Percentiles rank a stretch among this genome's conserved stretches.
These are phyloP conservation scores for Acacia crassicarpa DNA, from an alignment of 306 rosid genomes.

Conservation along the genomic window DNA sequence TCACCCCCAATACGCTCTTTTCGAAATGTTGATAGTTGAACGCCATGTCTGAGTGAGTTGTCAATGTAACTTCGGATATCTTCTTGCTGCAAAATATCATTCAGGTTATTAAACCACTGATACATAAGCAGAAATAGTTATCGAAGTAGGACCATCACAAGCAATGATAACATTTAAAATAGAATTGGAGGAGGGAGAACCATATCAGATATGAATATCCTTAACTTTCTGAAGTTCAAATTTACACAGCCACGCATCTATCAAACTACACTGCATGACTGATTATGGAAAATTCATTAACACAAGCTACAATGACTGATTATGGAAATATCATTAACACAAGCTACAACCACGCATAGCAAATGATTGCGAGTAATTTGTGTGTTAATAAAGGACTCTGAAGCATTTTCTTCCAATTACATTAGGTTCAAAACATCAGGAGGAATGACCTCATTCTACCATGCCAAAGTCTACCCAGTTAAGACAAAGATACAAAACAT, in stretches of 20 bases:
- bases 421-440: constrained; percentile 21
- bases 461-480: constrained; percentile 21
- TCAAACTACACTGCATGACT: not conserved
- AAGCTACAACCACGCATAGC: not conserved
- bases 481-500: constrained; percentile 18
- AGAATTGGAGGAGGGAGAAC: not conserved
- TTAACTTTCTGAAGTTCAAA: not conserved
- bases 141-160: constrained; percentile 20
- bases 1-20: constrained; percentile 99
- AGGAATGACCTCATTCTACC: constrained; percentile 19
- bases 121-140: constrained; percentile 22
- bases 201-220: constrained; percentile 2
- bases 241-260: not conserved
- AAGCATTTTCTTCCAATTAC: constrained; percentile 21
- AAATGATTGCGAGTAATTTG: constrained; percentile 1
- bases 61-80: constrained; percentile 89
- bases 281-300: not conserved
- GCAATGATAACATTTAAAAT: constrained; percentile 8
- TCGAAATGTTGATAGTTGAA: constrained; percentile 82
- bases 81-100: constrained; percentile 86
- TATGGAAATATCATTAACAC: not conserved
- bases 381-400: constrained; percentile 6
- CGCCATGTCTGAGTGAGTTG: constrained; percentile 85
- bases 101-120: constrained; percentile 31
- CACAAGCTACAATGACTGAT: not conserved